These are phyloP conservation scores for Zymoseptoria crescenta DNA, from an alignment of 2,329 filamentous ascomycete species.

Conservation along the genomic window DNA sequence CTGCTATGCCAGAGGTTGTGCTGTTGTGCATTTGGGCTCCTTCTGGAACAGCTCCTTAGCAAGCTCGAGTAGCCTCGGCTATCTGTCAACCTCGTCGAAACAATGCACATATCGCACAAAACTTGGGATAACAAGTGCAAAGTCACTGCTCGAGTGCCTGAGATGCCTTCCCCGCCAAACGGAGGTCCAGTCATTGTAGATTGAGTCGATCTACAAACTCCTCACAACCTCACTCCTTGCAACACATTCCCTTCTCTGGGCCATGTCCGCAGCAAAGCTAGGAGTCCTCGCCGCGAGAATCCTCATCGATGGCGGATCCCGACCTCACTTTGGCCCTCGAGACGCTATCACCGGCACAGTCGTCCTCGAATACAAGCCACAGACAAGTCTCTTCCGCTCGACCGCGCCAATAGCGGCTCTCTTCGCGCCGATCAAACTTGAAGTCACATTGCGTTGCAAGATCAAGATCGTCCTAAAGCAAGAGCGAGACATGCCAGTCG, in stretches of 20 bases:
- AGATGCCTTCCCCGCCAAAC: no score
- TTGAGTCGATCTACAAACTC: neutral
- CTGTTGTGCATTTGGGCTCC: neutral
- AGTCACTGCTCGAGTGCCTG: no score
- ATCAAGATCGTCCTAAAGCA: constrained; percentile 9
- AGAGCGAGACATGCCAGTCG: constrained; percentile 10
- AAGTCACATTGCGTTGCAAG: constrained; percentile 6
- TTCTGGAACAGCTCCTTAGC: no score
- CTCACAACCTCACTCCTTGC: neutral
- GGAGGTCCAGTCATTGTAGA: neutral
- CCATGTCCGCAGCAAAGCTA: constrained; percentile 2
- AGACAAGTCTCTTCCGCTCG: constrained; percentile 8
- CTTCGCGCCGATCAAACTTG: constrained; percentile 12
- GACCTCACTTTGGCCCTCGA: constrained; percentile 9
- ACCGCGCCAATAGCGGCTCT: constrained; percentile 11
- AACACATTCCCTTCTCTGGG: neutral
- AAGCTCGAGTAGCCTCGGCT: no score
- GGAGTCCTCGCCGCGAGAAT: constrained; percentile 9
- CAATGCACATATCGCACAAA: no score
- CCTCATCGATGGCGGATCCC: constrained; percentile 3
- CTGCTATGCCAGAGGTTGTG: no score
- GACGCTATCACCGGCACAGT: constrained; percentile 12
- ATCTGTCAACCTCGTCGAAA: no score
- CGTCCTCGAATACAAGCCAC: constrained; percentile 7
- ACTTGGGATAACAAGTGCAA: no score